These are phyloP conservation scores for Oryza brachyantha DNA, from an alignment of 176 grass and related monocot genomes.

Conservation along the genomic window DNA sequence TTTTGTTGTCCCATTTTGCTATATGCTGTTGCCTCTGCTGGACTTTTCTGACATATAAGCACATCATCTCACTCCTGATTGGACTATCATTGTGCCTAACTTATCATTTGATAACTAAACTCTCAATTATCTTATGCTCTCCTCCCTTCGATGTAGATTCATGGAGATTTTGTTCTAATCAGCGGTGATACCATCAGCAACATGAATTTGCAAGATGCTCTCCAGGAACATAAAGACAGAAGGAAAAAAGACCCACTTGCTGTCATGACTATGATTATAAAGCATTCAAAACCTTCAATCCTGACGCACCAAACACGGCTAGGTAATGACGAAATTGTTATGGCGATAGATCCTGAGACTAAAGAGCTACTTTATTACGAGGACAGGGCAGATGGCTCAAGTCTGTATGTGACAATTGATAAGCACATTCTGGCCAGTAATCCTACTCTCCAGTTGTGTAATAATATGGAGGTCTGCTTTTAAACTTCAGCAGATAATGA, in stretches of 20 bases:
- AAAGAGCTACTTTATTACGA: slow-evolving; percentile 86
- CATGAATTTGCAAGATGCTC: slow-evolving; percentile 69
- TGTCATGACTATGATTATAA: slow-evolving; percentile 96
- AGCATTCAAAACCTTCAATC: slow-evolving; percentile 68
- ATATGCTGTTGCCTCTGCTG: background rate
- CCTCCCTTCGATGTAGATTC: slow-evolving; percentile 59
- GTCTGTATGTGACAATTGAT: slow-evolving; percentile 59
- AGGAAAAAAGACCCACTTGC: slow-evolving; percentile 86
- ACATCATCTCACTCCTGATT: background rate
- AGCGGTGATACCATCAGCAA: slow-evolving; percentile 95
- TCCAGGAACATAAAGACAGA: slow-evolving; percentile 87
- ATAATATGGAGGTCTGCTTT: slow-evolving; percentile 79
- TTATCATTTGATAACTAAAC: background rate
- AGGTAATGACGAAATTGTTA: slow-evolving; percentile 83
- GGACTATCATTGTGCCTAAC: background rate
- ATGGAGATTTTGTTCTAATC: slow-evolving; percentile 93
- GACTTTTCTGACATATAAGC: background rate
- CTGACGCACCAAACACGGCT: slow-evolving; percentile 71
- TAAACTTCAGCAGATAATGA: background rate
- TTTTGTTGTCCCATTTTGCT: background rate
- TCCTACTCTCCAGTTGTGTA: slow-evolving; percentile 70
- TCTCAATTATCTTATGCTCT: slow-evolving; percentile 20
- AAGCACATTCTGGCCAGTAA: slow-evolving; percentile 73
- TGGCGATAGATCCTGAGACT: slow-evolving; percentile 76
- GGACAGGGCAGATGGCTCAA: slow-evolving; percentile 61